A percentile compares a stretch with the other conserved stretches of the same genome.
Evolutionary conservation across 2,329 filamentous ascomycete species (phyloP).

Genomic region (Cercospora zeina): DNA sequence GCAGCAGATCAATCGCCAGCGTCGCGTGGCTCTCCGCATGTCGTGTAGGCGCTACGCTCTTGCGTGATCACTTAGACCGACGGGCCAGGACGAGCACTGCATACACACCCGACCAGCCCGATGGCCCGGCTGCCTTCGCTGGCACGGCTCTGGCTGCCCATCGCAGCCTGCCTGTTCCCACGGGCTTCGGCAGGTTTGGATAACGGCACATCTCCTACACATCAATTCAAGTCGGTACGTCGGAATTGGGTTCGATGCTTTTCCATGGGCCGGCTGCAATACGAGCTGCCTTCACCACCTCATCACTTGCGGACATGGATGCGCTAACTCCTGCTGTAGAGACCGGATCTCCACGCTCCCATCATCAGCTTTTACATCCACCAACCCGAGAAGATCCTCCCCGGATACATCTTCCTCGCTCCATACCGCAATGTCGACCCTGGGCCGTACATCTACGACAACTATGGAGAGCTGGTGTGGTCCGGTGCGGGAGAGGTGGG

Average conservation of each 20-base stretch:
- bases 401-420: conserved; percentile 55
- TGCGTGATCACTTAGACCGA: conserved; percentile 22
- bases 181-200: conserved; percentile 32
- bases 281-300: conserved; percentile 1
- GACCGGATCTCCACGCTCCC: conserved; percentile 45
- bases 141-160: conserved; percentile 4
- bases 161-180: background rate
- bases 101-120: conserved; percentile 6
- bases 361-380: conserved; percentile 40
- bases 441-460: conserved; percentile 56
- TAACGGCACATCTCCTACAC: conserved; percentile 42
- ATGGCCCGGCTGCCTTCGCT: conserved; percentile 3
- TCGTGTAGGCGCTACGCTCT: conserved; percentile 17
- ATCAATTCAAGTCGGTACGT: conserved; percentile 42
- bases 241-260: background rate
- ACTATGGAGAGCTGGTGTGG: conserved; percentile 53
- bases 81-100: background rate
- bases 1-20: conserved; percentile 14
- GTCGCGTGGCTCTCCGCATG: conserved; percentile 22
- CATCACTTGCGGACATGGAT: background rate
- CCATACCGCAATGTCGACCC: conserved; percentile 53
- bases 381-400: conserved; percentile 42
- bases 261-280: background rate
- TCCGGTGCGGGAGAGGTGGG: conserved; percentile 52
- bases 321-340: conserved; percentile 31